Percentiles rank a stretch among this genome's conserved stretches.
Evolutionary conservation across 202 grass and related monocot species (phyloP).

Genomic region (Panicum virgatum): DNA sequence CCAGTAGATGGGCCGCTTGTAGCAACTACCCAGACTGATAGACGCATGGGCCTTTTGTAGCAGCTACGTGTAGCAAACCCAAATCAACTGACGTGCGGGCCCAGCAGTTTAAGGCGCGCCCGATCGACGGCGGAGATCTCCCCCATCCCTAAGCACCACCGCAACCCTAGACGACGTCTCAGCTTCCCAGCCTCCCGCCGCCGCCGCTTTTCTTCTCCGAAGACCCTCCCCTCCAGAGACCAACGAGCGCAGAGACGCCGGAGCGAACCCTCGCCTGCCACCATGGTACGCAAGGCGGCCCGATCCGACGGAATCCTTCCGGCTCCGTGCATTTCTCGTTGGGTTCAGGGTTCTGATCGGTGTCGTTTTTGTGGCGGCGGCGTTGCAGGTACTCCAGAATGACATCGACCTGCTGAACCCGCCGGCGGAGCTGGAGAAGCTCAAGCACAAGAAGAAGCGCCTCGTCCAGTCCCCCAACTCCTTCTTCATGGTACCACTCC

Average conservation of each 20-base stretch:
- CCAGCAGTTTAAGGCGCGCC: too few species aligned
- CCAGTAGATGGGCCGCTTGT: too few species aligned
- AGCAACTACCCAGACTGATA: too few species aligned
- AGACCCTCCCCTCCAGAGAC: constrained; percentile 16
- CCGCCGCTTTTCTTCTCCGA: constrained; percentile 16
- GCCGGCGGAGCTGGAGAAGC: constrained; percentile 70
- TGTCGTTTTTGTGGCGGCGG: background rate
- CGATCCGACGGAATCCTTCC: background rate
- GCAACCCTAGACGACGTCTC: constrained; percentile 8
- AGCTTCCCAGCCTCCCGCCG: background rate
- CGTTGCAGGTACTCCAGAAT: constrained; percentile 62
- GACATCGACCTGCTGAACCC: constrained; percentile 82
- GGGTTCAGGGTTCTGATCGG: background rate
- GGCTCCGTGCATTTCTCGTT: background rate
- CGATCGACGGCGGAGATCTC: constrained; percentile 25
- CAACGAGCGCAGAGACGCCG: constrained; percentile 16
- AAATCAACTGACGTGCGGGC: too few species aligned
- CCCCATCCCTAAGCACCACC: background rate
- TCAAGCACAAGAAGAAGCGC: constrained; percentile 87
- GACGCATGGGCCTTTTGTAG: too few species aligned
- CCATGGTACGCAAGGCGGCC: constrained; percentile 24
- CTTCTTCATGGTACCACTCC: constrained; percentile 65
- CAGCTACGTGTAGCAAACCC: too few species aligned
- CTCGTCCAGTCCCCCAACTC: constrained; percentile 82
- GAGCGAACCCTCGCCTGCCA: constrained; percentile 22